Conservation (phyloP, 2,329 filamentous ascomycete genomes). For the Phaeosphaeriaceae sp. region DNA sequence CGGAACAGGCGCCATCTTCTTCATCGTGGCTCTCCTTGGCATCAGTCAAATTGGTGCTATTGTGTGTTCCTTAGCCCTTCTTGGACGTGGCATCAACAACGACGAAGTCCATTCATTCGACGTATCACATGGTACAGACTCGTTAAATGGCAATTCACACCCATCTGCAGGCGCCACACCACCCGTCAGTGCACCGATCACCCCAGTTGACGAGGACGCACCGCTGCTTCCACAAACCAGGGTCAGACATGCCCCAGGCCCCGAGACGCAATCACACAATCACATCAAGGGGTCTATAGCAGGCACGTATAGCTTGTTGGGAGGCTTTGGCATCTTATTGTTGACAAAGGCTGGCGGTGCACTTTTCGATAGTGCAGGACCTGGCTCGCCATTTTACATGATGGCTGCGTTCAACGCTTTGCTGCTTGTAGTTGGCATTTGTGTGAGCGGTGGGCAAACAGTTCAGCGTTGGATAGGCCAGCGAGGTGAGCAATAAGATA, state of each 20-base stretch:
- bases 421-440: slow-evolving; percentile 62
- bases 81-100: slow-evolving; percentile 79
- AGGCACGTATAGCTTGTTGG: slow-evolving; percentile 90
- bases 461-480: slow-evolving; percentile 11
- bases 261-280: slow-evolving; percentile 46
- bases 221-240: slow-evolving; percentile 31
- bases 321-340: slow-evolving; percentile 86
- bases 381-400: slow-evolving; percentile 88
- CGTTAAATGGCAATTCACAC: slow-evolving; percentile 27
- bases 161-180: slow-evolving; percentile 45
- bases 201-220: slow-evolving; percentile 36
- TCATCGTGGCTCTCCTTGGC: slow-evolving; percentile 81
- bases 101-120: slow-evolving; percentile 39
- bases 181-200: slow-evolving; percentile 36
- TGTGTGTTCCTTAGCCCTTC: slow-evolving; percentile 89
- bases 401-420: slow-evolving; percentile 87
- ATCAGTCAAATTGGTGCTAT: slow-evolving; percentile 96
- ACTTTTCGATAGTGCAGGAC: slow-evolving; percentile 78
- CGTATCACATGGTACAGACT: slow-evolving; percentile 10
- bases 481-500: background rate
- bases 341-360: slow-evolving; percentile 90
- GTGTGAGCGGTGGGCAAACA: slow-evolving; percentile 21
- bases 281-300: slow-evolving; percentile 91
- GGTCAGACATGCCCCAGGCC: slow-evolving; percentile 12
- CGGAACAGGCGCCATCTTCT: slow-evolving; percentile 72